A percentile compares a stretch with the other conserved stretches of the same genome.
Evolutionary conservation across 257 asterid genomes (phyloP).

Genomic region (Penstemon newberryi): DNA sequence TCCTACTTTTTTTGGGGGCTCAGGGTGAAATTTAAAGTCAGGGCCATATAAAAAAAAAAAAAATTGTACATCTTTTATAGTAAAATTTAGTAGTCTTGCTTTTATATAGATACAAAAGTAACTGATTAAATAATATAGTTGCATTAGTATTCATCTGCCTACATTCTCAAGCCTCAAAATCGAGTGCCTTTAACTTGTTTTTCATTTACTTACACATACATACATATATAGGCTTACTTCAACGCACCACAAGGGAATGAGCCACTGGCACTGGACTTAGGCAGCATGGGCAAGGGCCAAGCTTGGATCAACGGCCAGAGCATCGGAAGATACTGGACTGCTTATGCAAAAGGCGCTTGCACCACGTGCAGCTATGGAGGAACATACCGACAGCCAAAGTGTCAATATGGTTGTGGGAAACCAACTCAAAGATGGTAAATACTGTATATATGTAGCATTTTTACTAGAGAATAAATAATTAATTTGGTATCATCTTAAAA

Average conservation of each 20-base stretch:
- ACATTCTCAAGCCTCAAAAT: neutral
- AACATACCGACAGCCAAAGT: constrained; percentile 63
- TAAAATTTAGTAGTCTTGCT: too few species aligned
- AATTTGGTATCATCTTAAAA: too few species aligned
- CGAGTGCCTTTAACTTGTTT: neutral
- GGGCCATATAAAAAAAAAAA: too few species aligned
- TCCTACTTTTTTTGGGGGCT: too few species aligned
- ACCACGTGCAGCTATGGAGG: constrained; percentile 63
- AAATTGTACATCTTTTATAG: too few species aligned
- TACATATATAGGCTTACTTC: constrained; percentile 63
- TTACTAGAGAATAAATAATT: neutral
- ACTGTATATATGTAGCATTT: neutral
- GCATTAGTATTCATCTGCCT: neutral
- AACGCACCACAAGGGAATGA: constrained; percentile 66
- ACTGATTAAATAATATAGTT: too few species aligned
- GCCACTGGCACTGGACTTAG: constrained; percentile 78
- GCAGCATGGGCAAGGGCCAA: constrained; percentile 92
- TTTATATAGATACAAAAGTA: too few species aligned
- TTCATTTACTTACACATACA: neutral
- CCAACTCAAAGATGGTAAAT: constrained; percentile 94
- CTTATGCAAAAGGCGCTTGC: constrained; percentile 72
- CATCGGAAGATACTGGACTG: constrained; percentile 90
- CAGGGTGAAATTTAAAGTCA: too few species aligned
- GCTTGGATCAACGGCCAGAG: constrained; percentile 88
- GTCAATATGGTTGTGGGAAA: constrained; percentile 89